Base-by-base conservation (phyloP, 2,329 filamentous ascomycete species). In the Aspergillus sp. region DNA sequence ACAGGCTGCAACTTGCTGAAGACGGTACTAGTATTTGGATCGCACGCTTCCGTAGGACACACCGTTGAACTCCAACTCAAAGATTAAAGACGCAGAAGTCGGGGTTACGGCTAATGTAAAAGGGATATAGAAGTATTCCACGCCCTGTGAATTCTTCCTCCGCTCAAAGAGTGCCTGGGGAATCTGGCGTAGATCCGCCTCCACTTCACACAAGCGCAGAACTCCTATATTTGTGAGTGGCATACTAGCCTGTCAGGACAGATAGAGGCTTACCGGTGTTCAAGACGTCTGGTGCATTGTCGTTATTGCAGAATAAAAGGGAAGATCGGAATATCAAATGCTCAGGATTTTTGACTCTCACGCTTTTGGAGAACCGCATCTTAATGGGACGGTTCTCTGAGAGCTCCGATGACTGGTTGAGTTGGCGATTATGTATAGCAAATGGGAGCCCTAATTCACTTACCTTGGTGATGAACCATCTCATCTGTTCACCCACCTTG, bases 381-480 rank as follows among this genome's bases (percentile, higher is more conserved):
- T 25, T 64, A 3, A 70, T 60, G 0, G 63, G 66, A 1, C 60
- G 8, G 1, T 60, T 41, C 31, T 69, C 66, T 0, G 57, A 58
- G 3, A 68, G 21, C 6, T n/a, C 25, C 1, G 52, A 58, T 31
- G 27, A 55, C 55, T 58, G 4, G 5, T 7, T 5, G 14, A 7
- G 5, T 37, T n/a, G 15, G 14, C 14, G 14, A 37, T 37, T 4
- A 37, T 14, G 3, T 31, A 8, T 31, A 9, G 3, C 27, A 31
- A 25, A 9, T 31, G 27, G 27, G 9, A 31, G 9, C 27, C 27
- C 9, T 4, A 4, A 31, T 31, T 11, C 43, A 17, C n/a, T 37
- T 9, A 70, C 68, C 60, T 66, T 69, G 4, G 23, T 5, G 9
- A 70, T 66, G 41, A 62, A 66, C 69, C 69, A 71, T 0, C 0